These are phyloP conservation scores for Colletotrichum sp. DNA, from an alignment of 2,329 filamentous ascomycete genomes.

Conservation along the genomic window DNA sequence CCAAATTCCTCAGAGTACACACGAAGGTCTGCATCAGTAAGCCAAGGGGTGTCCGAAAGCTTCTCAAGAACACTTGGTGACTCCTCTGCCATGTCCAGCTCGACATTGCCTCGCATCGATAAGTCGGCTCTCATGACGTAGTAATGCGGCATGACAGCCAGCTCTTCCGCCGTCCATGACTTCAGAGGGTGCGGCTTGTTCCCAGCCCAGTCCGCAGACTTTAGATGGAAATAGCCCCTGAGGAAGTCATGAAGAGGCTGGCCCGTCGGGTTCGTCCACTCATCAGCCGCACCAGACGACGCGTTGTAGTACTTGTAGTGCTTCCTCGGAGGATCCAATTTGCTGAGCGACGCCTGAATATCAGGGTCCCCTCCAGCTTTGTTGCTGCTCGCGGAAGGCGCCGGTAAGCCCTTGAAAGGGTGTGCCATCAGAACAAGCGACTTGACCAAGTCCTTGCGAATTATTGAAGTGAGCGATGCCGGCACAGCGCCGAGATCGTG, in stretches of 20 bases:
- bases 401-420: constrained; percentile 59
- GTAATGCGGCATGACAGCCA: constrained; percentile 68
- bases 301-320: constrained; percentile 75
- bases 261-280: constrained; percentile 25
- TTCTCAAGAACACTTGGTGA: background rate
- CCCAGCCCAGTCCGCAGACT: constrained; percentile 64
- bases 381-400: background rate
- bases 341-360: constrained; percentile 61
- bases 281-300: constrained; percentile 52
- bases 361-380: constrained; percentile 31
- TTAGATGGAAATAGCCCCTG: constrained; percentile 72
- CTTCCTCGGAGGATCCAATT: constrained; percentile 62
- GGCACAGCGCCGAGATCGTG: constrained; percentile 72
- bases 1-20: constrained; percentile 67
- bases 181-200: constrained; percentile 59
- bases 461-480: constrained; percentile 62
- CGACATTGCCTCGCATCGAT: constrained; percentile 65
- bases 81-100: constrained; percentile 35
- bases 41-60: constrained; percentile 46
- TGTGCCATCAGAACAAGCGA: constrained; percentile 69
- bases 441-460: constrained; percentile 68
- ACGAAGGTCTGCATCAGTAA: constrained; percentile 59
- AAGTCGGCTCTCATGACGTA: constrained; percentile 67
- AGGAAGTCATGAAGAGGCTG: constrained; percentile 58
- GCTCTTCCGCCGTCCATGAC: constrained; percentile 60